Evolutionary conservation across 1,284 basidiomycete species (phyloP).

Genomic region (Vanrija sp.): DNA sequence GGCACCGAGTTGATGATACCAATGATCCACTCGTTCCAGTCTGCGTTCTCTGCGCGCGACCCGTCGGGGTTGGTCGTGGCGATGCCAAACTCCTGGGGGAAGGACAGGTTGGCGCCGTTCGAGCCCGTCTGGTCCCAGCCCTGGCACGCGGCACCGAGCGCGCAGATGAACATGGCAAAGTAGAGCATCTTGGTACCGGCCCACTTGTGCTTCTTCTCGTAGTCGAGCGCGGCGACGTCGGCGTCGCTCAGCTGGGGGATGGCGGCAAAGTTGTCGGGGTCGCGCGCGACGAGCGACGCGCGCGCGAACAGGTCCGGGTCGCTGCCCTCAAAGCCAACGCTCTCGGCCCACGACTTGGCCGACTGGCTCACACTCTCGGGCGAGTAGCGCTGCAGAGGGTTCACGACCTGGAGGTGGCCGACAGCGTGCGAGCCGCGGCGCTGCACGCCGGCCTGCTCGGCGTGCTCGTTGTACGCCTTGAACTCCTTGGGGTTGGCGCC

Average conservation of each 20-base stretch:
- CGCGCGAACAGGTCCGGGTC: too few species aligned
- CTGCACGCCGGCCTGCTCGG: too few species aligned
- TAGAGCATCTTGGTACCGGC: conserved; percentile 53
- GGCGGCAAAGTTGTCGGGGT: conserved; percentile 52
- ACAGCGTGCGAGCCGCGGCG: too few species aligned
- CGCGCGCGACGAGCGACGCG: conserved; percentile 57
- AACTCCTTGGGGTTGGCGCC: too few species aligned
- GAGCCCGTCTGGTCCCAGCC: conserved; percentile 45
- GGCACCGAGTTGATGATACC: conserved; percentile 72
- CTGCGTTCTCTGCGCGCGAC: background rate
- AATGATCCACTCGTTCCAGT: conserved; percentile 48
- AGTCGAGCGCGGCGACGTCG: conserved; percentile 54
- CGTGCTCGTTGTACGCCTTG: too few species aligned
- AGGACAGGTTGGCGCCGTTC: conserved; percentile 61
- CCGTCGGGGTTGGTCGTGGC: background rate
- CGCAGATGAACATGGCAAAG: conserved; percentile 24
- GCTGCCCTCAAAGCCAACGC: too few species aligned
- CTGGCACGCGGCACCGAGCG: conserved; percentile 38
- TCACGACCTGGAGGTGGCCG: too few species aligned
- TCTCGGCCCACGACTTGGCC: too few species aligned
- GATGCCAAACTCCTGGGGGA: conserved; percentile 63
- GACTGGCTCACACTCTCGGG: too few species aligned
- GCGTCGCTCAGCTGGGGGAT: conserved; percentile 58
- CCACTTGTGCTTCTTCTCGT: conserved; percentile 64
- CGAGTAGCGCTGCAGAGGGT: too few species aligned